Base-by-base conservation (phyloP, 75 land plant genomes). In the Isoetes taiwanensis region DNA sequence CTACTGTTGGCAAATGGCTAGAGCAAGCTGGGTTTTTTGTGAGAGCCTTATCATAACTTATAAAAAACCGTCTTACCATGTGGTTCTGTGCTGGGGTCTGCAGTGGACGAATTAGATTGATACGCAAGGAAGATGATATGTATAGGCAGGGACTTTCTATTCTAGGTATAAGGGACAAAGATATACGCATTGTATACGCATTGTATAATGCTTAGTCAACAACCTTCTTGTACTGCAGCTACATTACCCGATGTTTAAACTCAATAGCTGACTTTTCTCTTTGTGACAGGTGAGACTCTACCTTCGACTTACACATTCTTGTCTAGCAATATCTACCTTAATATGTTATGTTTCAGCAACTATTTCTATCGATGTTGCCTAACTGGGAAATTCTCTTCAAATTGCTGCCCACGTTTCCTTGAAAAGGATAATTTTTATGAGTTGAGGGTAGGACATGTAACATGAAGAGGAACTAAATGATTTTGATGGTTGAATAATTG, bases 31-130 rank as follows among this genome's bases (percentile, higher is more conserved):
- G 68, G 52, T 31, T 71, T 50, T 23, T 65, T 24, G 62, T 59
- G 3, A 43, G 68, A 3, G 8, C 65, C 24, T 64, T 66, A 19
- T 64, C 74, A 30, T 64, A 64, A 50, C 54, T 71, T 5, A 63
- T 71, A 31, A 71, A 67, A 17, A 71, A 71, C 57, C 52, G 70
- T 5, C 5, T 71, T 1, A 64, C 62, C 20, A 39, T 71, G 6
- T 71, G 74, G 74, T 71, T 71, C 48, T 71, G 74, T 54, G 74
- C 74, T 31, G 74, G 74, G 25, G 74, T 71, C 26, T 71, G 74
- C 57, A 68, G 59, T 28, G 74, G 74, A 27, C 74, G 65, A 41
- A 62, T 71, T 30, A 57, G 50, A n/a, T 58, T 71, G 4, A 64
- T 71, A 19, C 74, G 61, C 42, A 71, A 71, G 48, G 74, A 65